Percentiles rank a stretch among this genome's conserved stretches.
Evolutionary conservation across 2,329 filamentous ascomycete species (phyloP).

Genomic region (Fusarium nurragi): DNA sequence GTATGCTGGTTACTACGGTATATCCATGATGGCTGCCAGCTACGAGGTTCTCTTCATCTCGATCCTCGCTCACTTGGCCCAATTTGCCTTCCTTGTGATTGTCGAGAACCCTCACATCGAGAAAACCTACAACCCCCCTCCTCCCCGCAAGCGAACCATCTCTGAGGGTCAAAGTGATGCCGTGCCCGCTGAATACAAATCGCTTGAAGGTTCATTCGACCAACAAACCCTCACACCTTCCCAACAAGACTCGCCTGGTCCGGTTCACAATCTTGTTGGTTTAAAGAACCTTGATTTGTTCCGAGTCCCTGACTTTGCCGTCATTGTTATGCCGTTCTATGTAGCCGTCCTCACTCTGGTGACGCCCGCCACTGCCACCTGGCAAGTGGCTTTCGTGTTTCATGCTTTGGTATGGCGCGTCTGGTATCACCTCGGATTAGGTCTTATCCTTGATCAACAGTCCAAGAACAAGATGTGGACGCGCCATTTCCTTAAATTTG

Average conservation of each 20-base stretch:
- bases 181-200: slow-evolving; percentile 41
- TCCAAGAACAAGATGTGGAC: slow-evolving; percentile 95
- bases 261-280: slow-evolving; percentile 86
- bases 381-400: slow-evolving; percentile 80
- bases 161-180: slow-evolving; percentile 48
- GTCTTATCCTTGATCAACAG: slow-evolving; percentile 83
- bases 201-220: slow-evolving; percentile 37
- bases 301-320: slow-evolving; percentile 84
- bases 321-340: slow-evolving; percentile 79
- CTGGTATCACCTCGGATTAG: slow-evolving; percentile 92
- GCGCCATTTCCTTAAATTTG: slow-evolving; percentile 95
- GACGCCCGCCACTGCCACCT: slow-evolving; percentile 79
- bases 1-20: slow-evolving; percentile 97
- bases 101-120: slow-evolving; percentile 99
- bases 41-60: slow-evolving; percentile 98
- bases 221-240: slow-evolving; percentile 38
- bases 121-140: slow-evolving; percentile 93
- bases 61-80: slow-evolving; percentile 90
- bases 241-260: slow-evolving; percentile 61
- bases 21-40: slow-evolving; percentile 97
- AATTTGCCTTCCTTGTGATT: slow-evolving; percentile 89
- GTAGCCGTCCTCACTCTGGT: slow-evolving; percentile 76
- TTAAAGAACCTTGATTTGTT: slow-evolving; percentile 86
- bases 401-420: slow-evolving; percentile 86
- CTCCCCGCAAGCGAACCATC: slow-evolving; percentile 69